These are phyloP conservation scores for Beauveria asiatica DNA, from an alignment of 2,329 filamentous ascomycete species.

Conservation along the genomic window DNA sequence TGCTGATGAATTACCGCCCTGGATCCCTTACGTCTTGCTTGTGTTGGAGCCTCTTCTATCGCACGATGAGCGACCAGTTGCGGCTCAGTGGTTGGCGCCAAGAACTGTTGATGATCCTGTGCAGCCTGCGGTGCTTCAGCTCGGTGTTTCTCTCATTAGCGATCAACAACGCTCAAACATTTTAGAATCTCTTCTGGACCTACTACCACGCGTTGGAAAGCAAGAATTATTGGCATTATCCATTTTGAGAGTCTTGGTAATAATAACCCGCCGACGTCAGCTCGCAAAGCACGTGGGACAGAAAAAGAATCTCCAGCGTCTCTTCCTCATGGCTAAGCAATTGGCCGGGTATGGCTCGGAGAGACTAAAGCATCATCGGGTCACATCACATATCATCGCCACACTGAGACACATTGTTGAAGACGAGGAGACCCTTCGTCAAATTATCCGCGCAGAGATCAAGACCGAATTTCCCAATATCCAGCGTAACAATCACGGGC, in stretches of 20 bases:
- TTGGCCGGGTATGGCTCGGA: constrained; percentile 71
- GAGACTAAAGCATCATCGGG: constrained; percentile 51
- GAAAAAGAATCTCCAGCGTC: constrained; percentile 77
- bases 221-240: constrained; percentile 79
- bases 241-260: constrained; percentile 73
- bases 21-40: constrained; percentile 84
- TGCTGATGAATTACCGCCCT: constrained; percentile 74
- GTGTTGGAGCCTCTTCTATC: constrained; percentile 86
- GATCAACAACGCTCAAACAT: constrained; percentile 60
- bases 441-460: constrained; percentile 89
- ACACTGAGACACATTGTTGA: constrained; percentile 89
- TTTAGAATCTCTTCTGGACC: constrained; percentile 68
- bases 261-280: constrained; percentile 71
- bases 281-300: constrained; percentile 72
- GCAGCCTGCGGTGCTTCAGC: constrained; percentile 51
- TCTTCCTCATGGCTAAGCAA: constrained; percentile 95
- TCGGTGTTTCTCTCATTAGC: constrained; percentile 46
- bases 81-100: constrained; percentile 61
- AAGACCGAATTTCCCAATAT: constrained; percentile 61
- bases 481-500: constrained; percentile 39
- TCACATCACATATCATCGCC: constrained; percentile 62
- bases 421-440: constrained; percentile 81
- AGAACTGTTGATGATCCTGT: constrained; percentile 39
- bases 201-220: constrained; percentile 80
- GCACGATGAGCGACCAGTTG: constrained; percentile 73